Percentiles rank a stretch among this genome's conserved stretches.
Conservation (phyloP, 768 basidiomycete species). For the Chalciporus chontae region DNA sequence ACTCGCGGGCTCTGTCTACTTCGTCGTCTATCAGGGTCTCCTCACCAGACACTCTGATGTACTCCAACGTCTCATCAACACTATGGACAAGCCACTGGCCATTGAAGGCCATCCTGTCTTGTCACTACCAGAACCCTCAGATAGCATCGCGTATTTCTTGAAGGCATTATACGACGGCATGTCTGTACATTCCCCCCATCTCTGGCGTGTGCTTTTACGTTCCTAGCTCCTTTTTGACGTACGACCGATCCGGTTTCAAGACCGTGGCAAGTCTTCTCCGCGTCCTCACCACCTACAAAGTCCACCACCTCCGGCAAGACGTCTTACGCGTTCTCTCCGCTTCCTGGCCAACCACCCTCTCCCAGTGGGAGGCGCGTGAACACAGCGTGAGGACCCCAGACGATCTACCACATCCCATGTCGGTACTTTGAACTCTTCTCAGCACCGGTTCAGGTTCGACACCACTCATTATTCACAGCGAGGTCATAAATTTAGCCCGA, state of each 20-base stretch:
- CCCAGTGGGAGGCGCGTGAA: conserved; percentile 67
- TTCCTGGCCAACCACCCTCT: conserved; percentile 60
- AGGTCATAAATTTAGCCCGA: conserved; percentile 65
- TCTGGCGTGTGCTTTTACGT: conserved; percentile 15
- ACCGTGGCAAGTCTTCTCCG: conserved; percentile 54
- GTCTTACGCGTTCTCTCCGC: conserved; percentile 49
- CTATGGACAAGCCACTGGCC: conserved; percentile 17
- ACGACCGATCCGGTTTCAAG: conserved; percentile 49
- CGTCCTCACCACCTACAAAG: conserved; percentile 61
- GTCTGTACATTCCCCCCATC: conserved; percentile 36
- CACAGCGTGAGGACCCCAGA: conserved; percentile 45
- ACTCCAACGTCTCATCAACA: conserved; percentile 39
- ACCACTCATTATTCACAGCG: conserved; percentile 33
- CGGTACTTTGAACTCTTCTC: conserved; percentile 23
- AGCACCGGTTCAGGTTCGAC: conserved; percentile 4
- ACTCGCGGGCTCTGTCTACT: conserved; percentile 54
- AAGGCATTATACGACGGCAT: conserved; percentile 68
- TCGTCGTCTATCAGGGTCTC: conserved; percentile 66
- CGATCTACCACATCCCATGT: conserved; percentile 70
- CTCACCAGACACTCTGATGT: conserved; percentile 60
- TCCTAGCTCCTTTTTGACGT: conserved; percentile 43
- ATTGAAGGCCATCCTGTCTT: conserved; percentile 61
- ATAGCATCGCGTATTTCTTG: conserved; percentile 57
- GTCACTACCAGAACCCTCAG: conserved; percentile 49
- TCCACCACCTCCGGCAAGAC: conserved; percentile 54